Percentiles rank a stretch among this genome's conserved stretches.
phyloP scores from a whole-genome alignment of 306 rosid species.

The Cucumis hystrix region DNA sequence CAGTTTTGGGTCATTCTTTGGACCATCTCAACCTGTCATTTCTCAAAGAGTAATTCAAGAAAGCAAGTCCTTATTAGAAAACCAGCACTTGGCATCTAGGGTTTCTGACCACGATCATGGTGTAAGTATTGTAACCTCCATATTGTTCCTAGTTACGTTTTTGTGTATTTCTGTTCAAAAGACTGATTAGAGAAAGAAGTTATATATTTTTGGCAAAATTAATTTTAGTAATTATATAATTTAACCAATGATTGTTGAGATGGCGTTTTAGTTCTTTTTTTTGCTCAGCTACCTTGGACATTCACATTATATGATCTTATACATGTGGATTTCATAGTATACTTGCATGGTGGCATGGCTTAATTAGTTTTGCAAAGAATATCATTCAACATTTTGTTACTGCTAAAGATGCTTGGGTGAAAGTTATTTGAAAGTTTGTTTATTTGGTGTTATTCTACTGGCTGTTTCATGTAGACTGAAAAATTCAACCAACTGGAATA shows the following conservation, averaged over 20 bases:
- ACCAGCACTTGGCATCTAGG: slow-evolving; percentile 46
- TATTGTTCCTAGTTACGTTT: background rate
- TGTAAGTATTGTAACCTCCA: slow-evolving; percentile 26
- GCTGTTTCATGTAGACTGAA: background rate
- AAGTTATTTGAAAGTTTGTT: background rate
- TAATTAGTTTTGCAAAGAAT: background rate
- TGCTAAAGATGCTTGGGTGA: background rate
- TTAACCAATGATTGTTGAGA: background rate
- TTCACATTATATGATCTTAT: background rate
- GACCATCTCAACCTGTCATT: slow-evolving; percentile 75
- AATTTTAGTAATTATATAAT: too few relatives aligned
- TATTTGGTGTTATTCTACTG: background rate
- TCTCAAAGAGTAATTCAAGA: slow-evolving; percentile 87
- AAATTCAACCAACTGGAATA: background rate
- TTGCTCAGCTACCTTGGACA: background rate
- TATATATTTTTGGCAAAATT: background rate
- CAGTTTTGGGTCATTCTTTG: slow-evolving; percentile 93
- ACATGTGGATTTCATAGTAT: background rate
- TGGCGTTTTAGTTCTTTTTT: background rate
- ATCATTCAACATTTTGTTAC: background rate
- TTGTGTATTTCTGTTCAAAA: background rate
- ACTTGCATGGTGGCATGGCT: background rate
- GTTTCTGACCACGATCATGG: slow-evolving; percentile 26
- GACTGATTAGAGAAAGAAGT: background rate
- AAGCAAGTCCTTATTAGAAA: slow-evolving; percentile 77